These are phyloP conservation scores for Globisporangium cystogenes DNA, from an alignment of 352 stramenopile species.

Conservation along the genomic window DNA sequence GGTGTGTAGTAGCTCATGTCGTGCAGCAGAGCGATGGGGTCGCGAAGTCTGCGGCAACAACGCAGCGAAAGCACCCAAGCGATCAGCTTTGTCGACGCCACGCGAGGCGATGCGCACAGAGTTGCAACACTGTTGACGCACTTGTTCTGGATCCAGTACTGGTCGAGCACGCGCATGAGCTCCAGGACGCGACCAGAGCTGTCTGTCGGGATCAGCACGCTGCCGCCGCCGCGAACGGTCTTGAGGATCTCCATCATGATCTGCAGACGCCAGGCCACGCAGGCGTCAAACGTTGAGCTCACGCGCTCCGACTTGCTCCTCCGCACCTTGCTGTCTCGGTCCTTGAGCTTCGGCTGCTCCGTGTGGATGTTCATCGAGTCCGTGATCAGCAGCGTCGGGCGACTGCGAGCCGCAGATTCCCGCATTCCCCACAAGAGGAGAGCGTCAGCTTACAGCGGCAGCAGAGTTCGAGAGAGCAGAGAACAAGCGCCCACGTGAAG, in stretches of 20 bases:
- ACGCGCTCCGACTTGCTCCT: neutral
- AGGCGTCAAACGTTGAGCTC: constrained; percentile 7
- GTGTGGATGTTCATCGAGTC: constrained; percentile 86
- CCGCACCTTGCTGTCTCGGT: constrained; percentile 75
- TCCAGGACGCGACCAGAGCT: constrained; percentile 93
- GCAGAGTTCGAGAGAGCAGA: too few relatives aligned
- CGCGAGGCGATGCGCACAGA: neutral
- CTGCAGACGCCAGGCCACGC: constrained; percentile 26
- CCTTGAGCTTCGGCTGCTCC: constrained; percentile 84
- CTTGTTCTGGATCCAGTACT: constrained; percentile 96
- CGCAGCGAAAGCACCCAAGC: neutral
- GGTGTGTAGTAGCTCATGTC: constrained; percentile 89
- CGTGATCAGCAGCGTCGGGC: constrained; percentile 83
- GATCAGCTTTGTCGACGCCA: neutral
- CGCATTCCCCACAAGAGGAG: neutral
- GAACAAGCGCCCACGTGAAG: constrained; percentile 85
- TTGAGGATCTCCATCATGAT: constrained; percentile 93
- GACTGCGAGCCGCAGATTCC: constrained; percentile 21
- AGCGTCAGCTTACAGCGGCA: neutral
- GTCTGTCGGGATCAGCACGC: constrained; percentile 95
- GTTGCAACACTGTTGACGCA: constrained; percentile 23
- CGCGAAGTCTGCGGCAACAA: constrained; percentile 42
- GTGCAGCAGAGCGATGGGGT: constrained; percentile 83
- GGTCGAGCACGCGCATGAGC: constrained; percentile 92
- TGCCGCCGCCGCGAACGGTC: constrained; percentile 89